Percentiles rank a stretch among this genome's conserved stretches.
Evolutionary conservation across 2,329 filamentous ascomycete species (phyloP).

Genomic region (Colletotrichum cuscutae): DNA sequence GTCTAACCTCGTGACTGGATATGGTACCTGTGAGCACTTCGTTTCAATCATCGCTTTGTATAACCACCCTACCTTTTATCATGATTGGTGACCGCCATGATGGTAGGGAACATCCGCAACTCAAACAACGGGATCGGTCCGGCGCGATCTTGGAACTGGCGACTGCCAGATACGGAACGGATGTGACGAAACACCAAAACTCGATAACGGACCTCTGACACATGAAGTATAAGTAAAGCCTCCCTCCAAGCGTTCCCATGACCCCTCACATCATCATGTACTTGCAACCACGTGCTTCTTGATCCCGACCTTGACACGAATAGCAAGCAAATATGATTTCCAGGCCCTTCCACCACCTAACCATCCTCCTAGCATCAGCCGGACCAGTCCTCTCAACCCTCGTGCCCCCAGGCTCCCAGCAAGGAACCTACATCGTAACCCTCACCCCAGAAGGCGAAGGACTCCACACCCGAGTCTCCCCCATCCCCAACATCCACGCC

Average conservation of each 20-base stretch:
- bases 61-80: fast-evolving
- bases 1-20: not conserved
- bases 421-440: not conserved
- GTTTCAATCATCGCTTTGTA: too few relatives aligned
- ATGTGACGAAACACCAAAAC: not conserved
- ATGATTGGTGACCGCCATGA: not conserved
- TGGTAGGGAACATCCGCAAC: not conserved
- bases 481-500: not conserved
- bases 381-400: not conserved
- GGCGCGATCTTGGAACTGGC: not conserved
- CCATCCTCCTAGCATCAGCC: not conserved
- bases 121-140: not conserved
- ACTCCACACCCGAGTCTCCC: not conserved
- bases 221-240: too few relatives aligned
- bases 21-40: not conserved
- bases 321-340: not conserved
- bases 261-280: not conserved
- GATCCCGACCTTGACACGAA: not conserved
- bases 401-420: not conserved
- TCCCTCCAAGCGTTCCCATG: too few relatives aligned
- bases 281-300: not conserved
- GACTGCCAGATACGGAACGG: not conserved
- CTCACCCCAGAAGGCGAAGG: not conserved
- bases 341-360: not conserved
- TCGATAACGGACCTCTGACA: too few relatives aligned